Conservation (phyloP, 805 yeast genomes). For the Candida dajiaensis region DNA sequence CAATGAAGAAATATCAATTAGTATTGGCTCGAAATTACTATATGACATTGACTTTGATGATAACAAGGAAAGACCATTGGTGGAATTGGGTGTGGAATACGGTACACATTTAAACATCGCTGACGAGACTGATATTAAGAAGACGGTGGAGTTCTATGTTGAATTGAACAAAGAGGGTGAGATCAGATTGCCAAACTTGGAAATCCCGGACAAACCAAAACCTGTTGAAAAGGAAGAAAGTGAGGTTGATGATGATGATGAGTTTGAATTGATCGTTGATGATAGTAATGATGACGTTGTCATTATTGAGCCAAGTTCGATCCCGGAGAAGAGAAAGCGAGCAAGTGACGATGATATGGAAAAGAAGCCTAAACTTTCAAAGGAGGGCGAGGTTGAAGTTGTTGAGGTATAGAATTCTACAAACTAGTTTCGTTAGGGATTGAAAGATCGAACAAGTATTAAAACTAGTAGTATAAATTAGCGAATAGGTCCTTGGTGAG, state of each 20-base stretch:
- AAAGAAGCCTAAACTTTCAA: slow-evolving; percentile 3
- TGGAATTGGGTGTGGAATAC: slow-evolving; percentile 44
- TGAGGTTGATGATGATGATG: slow-evolving; percentile 17
- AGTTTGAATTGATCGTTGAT: slow-evolving; percentile 10
- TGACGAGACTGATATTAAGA: slow-evolving; percentile 71
- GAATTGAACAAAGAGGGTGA: slow-evolving; percentile 20
- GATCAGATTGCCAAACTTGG: slow-evolving; percentile 28
- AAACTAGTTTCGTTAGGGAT: neutral
- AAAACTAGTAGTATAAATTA: neutral
- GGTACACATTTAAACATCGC: slow-evolving; percentile 67
- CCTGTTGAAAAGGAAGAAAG: slow-evolving; percentile 17
- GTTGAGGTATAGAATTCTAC: neutral
- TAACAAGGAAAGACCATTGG: slow-evolving; percentile 44
- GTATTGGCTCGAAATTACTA: slow-evolving; percentile 51
- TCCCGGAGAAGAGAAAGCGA: slow-evolving; percentile 20
- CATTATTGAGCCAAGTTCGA: slow-evolving; percentile 11
- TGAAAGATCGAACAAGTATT: neutral
- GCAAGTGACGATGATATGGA: slow-evolving; percentile 1
- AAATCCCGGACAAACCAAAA: slow-evolving; percentile 24
- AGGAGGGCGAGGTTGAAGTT: neutral
- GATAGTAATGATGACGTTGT: slow-evolving; percentile 19
- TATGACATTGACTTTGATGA: slow-evolving; percentile 91
- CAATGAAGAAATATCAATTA: slow-evolving; percentile 48
- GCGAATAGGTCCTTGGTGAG: neutral
- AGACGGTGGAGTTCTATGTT: slow-evolving; percentile 58